phyloP scores from a whole-genome alignment of 2,329 filamentous ascomycete genomes.

The Penicillium brasilianum region DNA sequence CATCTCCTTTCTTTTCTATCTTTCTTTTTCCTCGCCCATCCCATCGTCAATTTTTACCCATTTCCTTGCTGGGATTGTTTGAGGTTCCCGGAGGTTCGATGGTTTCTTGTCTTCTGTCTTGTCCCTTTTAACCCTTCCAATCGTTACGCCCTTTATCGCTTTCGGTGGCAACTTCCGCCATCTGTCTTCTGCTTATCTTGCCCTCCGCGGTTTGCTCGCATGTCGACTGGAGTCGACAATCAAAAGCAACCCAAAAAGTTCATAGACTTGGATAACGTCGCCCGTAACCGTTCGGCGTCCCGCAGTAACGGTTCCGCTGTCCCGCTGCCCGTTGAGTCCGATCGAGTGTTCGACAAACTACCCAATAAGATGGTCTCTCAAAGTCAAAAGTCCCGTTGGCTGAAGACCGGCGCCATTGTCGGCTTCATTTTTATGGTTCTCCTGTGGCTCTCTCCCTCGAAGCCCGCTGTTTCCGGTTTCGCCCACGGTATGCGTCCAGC shows the following conservation, averaged over 20 bases:
- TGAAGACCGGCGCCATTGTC: constrained; percentile 67
- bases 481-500: constrained; percentile 28
- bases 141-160: constrained; percentile 34
- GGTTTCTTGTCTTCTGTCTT: constrained; percentile 24
- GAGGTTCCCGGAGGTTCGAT: constrained; percentile 38
- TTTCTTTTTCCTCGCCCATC: constrained; percentile 15
- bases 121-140: constrained; percentile 22
- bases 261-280: constrained; percentile 57
- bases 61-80: constrained; percentile 31
- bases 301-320: constrained; percentile 50
- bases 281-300: constrained; percentile 60
- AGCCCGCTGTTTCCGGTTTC: constrained; percentile 31
- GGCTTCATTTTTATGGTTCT: constrained; percentile 63
- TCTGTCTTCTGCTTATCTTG: constrained; percentile 25
- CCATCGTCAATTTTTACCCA: constrained; percentile 12
- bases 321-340: constrained; percentile 55
- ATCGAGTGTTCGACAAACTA: constrained; percentile 47
- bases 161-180: constrained; percentile 29
- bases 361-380: constrained; percentile 62
- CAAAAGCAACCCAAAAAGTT: constrained; percentile 57
- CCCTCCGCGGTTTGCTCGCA: constrained; percentile 45
- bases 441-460: constrained; percentile 57
- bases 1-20: constrained; percentile 30
- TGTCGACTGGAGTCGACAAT: constrained; percentile 61
- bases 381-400: constrained; percentile 63